Conservation (phyloP, 73 alveolate genomes). For the Paramecium primaurelia region DNA sequence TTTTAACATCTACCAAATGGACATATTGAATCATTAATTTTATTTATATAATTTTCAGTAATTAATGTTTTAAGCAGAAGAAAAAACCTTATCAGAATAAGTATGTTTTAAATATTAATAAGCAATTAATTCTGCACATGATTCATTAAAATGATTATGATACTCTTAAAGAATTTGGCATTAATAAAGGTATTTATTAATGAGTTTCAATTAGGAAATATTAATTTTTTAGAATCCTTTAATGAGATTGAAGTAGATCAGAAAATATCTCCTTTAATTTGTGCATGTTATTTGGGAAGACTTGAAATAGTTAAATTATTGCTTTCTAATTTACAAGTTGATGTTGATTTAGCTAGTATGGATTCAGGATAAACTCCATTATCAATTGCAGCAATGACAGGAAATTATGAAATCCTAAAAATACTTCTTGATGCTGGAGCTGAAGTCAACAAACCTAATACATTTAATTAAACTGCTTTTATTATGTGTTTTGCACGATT, state of each 20-base stretch:
- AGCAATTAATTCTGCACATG: neutral
- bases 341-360: constrained; percentile 74
- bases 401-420: constrained; percentile 74
- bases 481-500: constrained; percentile 71
- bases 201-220: neutral
- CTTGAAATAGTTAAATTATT: constrained; percentile 66
- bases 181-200: neutral
- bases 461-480: constrained; percentile 68
- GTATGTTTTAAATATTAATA: neutral
- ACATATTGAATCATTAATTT: neutral
- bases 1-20: neutral
- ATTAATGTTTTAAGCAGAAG: constrained; percentile 18
- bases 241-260: constrained; percentile 75
- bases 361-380: constrained; percentile 77
- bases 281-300: constrained; percentile 75
- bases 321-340: constrained; percentile 69
- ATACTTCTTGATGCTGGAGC: constrained; percentile 77
- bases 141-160: constrained; percentile 21
- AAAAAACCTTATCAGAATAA: neutral
- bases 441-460: constrained; percentile 67
- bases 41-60: neutral
- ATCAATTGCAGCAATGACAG: constrained; percentile 75
- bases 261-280: constrained; percentile 74
- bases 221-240: constrained; percentile 67
- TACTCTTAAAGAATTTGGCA: neutral